A percentile compares a stretch with the other conserved stretches of the same genome.
Conservation (phyloP, 441 rosid genomes). For the Populus hybrid region DNA sequence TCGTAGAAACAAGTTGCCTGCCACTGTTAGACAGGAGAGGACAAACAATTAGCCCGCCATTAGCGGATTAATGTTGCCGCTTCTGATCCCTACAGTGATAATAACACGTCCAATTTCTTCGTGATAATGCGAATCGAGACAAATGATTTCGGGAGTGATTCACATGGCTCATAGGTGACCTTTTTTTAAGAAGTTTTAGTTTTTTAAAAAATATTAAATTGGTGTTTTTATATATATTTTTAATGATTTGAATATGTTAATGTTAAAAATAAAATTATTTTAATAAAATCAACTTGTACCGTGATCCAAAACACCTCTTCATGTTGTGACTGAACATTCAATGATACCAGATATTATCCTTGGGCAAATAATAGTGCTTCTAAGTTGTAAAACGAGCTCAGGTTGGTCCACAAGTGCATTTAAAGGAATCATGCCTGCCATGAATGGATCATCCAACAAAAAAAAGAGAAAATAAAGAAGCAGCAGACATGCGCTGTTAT, state of each 20-base stretch:
- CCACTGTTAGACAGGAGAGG: neutral
- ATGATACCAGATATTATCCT: neutral
- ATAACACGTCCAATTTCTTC: neutral
- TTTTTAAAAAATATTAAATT: no score
- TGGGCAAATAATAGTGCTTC: neutral
- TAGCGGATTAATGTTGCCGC: slow-evolving; percentile 8
- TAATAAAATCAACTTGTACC: no score
- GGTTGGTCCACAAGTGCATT: neutral
- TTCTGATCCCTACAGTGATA: neutral
- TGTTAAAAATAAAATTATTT: no score
- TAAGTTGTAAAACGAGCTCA: neutral
- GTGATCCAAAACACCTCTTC: no score
- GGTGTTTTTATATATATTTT: no score
- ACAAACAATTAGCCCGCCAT: slow-evolving; percentile 19
- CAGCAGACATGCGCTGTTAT: neutral
- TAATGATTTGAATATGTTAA: no score
- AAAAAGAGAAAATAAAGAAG: neutral
- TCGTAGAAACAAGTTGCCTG: neutral
- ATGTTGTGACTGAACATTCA: neutral
- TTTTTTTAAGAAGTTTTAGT: no score
- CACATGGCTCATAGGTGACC: no score
- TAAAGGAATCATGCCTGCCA: neutral
- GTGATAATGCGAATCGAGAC: neutral
- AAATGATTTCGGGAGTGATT: no score
- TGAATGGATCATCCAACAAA: neutral